A percentile compares a stretch with the other conserved stretches of the same genome.
These are phyloP conservation scores for Pseudohyphozyma bogoriensis DNA, from an alignment of 768 basidiomycete genomes.

Conservation along the genomic window DNA sequence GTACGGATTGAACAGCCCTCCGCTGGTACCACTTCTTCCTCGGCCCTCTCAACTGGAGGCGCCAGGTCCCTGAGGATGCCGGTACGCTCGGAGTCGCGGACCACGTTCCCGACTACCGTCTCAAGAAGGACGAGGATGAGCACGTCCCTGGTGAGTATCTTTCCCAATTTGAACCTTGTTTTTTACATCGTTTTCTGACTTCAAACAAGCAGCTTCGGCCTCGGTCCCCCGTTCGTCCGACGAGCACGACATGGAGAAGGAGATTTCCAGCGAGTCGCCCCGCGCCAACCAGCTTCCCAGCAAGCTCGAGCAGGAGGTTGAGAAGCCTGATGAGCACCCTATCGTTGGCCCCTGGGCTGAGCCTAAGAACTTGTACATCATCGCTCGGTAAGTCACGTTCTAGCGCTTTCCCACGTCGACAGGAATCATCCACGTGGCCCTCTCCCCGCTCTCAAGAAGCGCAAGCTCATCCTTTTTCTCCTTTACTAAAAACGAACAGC, in stretches of 20 bases:
- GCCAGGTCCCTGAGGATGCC: slow-evolving; percentile 38
- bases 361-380: slow-evolving; percentile 39
- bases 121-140: slow-evolving; percentile 15
- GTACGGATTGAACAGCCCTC: slow-evolving; percentile 26
- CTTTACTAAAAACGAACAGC: too few relatives aligned
- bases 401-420: too few relatives aligned
- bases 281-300: background rate
- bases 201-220: too few relatives aligned
- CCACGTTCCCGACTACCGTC: slow-evolving; percentile 38
- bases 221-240: too few relatives aligned
- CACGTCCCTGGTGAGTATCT: background rate
- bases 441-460: too few relatives aligned
- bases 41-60: slow-evolving; percentile 38
- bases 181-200: too few relatives aligned
- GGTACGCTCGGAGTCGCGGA: slow-evolving; percentile 18
- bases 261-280: slow-evolving; percentile 10
- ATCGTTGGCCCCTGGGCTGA: slow-evolving; percentile 37
- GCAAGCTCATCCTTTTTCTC: background rate
- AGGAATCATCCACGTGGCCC: too few relatives aligned
- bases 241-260: too few relatives aligned
- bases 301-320: slow-evolving; percentile 23
- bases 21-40: slow-evolving; percentile 42
- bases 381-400: slow-evolving; percentile 23
- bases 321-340: slow-evolving; percentile 33
- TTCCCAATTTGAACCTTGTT: too few relatives aligned